Evolutionary conservation across 2,329 filamentous ascomycete species (phyloP).

Genomic region (Grosmannia penicillata): DNA sequence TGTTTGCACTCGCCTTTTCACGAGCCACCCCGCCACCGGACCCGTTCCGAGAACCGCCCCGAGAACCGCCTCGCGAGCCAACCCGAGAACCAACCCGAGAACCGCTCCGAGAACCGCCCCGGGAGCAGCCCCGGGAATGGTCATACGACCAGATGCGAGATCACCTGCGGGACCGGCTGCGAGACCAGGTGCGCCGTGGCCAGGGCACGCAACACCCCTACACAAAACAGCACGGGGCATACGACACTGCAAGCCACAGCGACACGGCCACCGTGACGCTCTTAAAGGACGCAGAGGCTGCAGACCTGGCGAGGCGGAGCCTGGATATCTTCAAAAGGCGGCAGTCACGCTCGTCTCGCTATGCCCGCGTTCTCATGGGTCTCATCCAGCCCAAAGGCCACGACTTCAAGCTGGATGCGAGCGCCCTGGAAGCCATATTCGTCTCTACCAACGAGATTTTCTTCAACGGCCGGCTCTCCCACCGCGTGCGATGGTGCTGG

Average conservation of each 20-base stretch:
- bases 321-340: constrained; percentile 28
- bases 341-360: constrained; percentile 32
- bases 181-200: too few relatives aligned
- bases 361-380: constrained; percentile 41
- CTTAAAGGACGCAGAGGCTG: constrained; percentile 31
- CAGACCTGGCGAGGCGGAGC: constrained; percentile 31
- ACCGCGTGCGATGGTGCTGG: constrained; percentile 50
- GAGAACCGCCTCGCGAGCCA: constrained; percentile 8
- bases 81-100: not conserved
- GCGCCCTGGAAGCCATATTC: constrained; percentile 42
- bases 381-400: constrained; percentile 39
- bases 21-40: constrained; percentile 1
- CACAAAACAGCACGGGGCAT: too few relatives aligned
- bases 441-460: constrained; percentile 47
- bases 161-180: too few relatives aligned
- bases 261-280: constrained; percentile 20
- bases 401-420: constrained; percentile 40
- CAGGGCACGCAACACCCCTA: too few relatives aligned
- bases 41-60: constrained; percentile 5
- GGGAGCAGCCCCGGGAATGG: too few relatives aligned
- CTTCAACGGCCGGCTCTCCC: constrained; percentile 39
- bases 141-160: too few relatives aligned
- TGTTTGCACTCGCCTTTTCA: not conserved
- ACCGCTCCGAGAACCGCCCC: too few relatives aligned
- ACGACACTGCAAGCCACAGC: not conserved